phyloP scores from a whole-genome alignment of 2,329 filamentous ascomycete genomes.

The Colletotrichum sansevieriae region DNA sequence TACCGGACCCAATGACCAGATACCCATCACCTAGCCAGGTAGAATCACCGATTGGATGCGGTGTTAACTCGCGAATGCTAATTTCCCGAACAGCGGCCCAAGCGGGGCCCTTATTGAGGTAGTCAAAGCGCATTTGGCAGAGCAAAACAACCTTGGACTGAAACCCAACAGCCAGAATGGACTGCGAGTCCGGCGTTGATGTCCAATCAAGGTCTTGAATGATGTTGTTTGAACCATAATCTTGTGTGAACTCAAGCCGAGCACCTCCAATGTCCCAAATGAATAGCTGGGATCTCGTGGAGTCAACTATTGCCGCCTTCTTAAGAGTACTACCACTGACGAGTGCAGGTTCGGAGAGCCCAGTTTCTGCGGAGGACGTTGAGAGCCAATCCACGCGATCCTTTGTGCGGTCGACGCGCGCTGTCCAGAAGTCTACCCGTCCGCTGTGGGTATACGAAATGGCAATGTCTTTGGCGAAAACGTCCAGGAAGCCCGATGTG shows the following conservation, averaged over 20 bases:
- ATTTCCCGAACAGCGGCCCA: conserved; percentile 91
- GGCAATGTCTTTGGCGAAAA: conserved; percentile 87
- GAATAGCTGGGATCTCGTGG: conserved; percentile 78
- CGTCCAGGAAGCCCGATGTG: conserved; percentile 83
- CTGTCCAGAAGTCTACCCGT: conserved; percentile 86
- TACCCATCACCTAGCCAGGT: conserved; percentile 90
- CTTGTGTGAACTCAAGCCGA: conserved; percentile 84
- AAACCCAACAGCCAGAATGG: conserved; percentile 92
- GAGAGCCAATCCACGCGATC: conserved; percentile 82
- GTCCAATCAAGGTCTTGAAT: conserved; percentile 95
- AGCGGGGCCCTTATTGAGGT: conserved; percentile 87
- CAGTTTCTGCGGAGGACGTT: conserved; percentile 85
- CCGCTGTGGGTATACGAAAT: conserved; percentile 85
- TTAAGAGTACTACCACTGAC: conserved; percentile 89
- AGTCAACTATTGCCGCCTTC: conserved; percentile 86
- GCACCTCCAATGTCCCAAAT: conserved; percentile 92
- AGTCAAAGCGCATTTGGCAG: conserved; percentile 91
- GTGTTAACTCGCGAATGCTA: conserved; percentile 82
- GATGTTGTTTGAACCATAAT: conserved; percentile 78
- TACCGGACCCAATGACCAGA: conserved; percentile 89
- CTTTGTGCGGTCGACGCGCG: conserved; percentile 73
- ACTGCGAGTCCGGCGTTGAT: conserved; percentile 88
- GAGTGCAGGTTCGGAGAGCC: conserved; percentile 77
- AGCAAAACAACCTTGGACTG: conserved; percentile 86
- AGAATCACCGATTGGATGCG: conserved; percentile 92